Percentiles rank a stretch among this genome's conserved stretches.
These are phyloP conservation scores for Xylaria sp. DNA, from an alignment of 2,329 filamentous ascomycete genomes.

Conservation along the genomic window DNA sequence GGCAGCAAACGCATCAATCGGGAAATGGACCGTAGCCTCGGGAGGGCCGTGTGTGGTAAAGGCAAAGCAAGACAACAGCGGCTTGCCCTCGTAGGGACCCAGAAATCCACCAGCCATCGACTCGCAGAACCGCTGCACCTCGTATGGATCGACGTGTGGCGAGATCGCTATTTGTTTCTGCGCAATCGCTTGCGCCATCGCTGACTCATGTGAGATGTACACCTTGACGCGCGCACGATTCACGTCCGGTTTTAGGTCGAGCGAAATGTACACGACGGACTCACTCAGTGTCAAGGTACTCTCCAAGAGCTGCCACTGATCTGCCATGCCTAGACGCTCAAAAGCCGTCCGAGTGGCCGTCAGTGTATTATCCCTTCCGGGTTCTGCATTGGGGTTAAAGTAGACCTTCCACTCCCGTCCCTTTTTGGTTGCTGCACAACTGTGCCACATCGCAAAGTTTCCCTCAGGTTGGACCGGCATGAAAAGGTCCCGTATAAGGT, in stretches of 20 bases:
- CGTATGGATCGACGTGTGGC: conserved; percentile 20
- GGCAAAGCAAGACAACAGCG: conserved; percentile 28
- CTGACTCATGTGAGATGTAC: conserved; percentile 21
- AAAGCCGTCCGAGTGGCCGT: conserved; percentile 16
- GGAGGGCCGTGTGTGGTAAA: conserved; percentile 18
- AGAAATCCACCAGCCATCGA: conserved; percentile 17
- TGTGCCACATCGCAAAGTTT: conserved; percentile 26
- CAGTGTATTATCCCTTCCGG: conserved; percentile 3
- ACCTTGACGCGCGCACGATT: conserved; percentile 24
- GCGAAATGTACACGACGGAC: conserved; percentile 27
- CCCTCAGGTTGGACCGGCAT: conserved; percentile 14
- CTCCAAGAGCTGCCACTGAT: conserved; percentile 12
- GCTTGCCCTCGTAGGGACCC: conserved; percentile 21
- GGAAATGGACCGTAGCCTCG: conserved; percentile 28
- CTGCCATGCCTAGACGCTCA: conserved; percentile 22
- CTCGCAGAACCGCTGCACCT: conserved; percentile 30
- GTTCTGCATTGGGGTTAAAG: conserved; percentile 18
- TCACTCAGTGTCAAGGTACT: conserved; percentile 11
- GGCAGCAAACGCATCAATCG: conserved; percentile 21
- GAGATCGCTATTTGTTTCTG: conserved; percentile 19
- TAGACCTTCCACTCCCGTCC: conserved; percentile 30
- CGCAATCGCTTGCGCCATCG: conserved; percentile 18
- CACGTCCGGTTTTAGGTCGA: conserved; percentile 20
- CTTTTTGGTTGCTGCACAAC: conserved; percentile 12
- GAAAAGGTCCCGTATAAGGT: conserved; percentile 26